Percentiles rank a stretch among this genome's conserved stretches.
These are phyloP conservation scores for Chenopodium berlandieri DNA, from an alignment of 148 eudicot species.

Conservation along the genomic window DNA sequence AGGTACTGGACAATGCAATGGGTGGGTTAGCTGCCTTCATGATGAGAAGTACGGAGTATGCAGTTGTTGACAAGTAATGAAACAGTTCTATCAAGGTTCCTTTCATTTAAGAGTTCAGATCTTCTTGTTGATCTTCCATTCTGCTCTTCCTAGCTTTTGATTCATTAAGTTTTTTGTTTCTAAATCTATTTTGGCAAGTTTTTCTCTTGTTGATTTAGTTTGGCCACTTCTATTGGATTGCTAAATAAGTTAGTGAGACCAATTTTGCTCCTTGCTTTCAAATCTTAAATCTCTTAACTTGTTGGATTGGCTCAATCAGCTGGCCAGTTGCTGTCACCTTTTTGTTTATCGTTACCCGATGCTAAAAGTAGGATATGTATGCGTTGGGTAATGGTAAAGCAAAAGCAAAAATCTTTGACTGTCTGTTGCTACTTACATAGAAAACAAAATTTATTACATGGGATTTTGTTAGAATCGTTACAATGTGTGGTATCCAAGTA, in stretches of 20 bases:
- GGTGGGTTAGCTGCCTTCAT: neutral
- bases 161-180: too few species aligned
- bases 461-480: too few species aligned
- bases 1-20: neutral
- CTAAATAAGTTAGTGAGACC: neutral
- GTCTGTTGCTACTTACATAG: too few species aligned
- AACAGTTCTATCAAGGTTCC: neutral
- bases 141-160: neutral
- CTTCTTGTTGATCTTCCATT: neutral
- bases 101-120: neutral
- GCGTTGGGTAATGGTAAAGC: too few species aligned
- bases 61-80: neutral
- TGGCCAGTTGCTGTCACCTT: neutral
- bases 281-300: neutral
- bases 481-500: too few species aligned
- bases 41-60: neutral
- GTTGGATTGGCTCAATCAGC: neutral
- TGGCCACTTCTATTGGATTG: neutral
- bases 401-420: too few species aligned
- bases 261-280: neutral
- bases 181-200: neutral
- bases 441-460: too few species aligned
- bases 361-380: too few species aligned
- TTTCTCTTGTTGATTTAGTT: neutral
- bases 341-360: neutral